A percentile compares a stretch with the other conserved stretches of the same genome.
Conservation (phyloP, 371 early-diverging fungal genomes). For the Mortierella sp. region DNA sequence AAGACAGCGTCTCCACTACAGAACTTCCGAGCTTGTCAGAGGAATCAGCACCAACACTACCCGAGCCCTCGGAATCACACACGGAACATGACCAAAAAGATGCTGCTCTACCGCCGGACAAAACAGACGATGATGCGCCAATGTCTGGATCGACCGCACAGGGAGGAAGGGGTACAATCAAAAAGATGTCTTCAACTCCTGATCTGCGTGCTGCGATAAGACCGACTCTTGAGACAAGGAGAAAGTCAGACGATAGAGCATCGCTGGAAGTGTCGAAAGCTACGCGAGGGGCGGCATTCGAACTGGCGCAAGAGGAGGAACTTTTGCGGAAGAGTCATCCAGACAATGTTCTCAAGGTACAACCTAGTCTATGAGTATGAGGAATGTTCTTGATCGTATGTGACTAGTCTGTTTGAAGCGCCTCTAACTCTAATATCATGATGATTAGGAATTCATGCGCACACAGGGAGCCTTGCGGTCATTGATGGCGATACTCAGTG, state of each 20-base stretch:
- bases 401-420: no score
- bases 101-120: constrained; percentile 1
- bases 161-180: constrained; percentile 17
- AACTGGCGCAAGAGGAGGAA: constrained; percentile 49
- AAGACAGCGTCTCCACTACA: neutral
- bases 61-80: constrained; percentile 7
- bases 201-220: constrained; percentile 32
- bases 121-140: neutral
- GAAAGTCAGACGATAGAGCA: constrained; percentile 41
- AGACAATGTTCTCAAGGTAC: constrained; percentile 51
- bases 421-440: no score
- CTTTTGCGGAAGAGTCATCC: constrained; percentile 42
- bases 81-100: neutral
- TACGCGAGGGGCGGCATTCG: constrained; percentile 37
- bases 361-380: neutral
- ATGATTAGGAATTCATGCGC: constrained; percentile 56
- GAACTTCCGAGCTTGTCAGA: constrained; percentile 5
- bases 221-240: constrained; percentile 20
- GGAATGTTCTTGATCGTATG: neutral
- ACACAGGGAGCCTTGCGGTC: constrained; percentile 54
- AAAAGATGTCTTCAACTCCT: constrained; percentile 40
- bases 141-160: neutral
- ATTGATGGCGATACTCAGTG: constrained; percentile 47
- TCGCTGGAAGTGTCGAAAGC: constrained; percentile 26
- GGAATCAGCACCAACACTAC: neutral